Evolutionary conservation across 176 grass and related monocot genomes (phyloP).

Genomic region (Zizania latifolia): DNA sequence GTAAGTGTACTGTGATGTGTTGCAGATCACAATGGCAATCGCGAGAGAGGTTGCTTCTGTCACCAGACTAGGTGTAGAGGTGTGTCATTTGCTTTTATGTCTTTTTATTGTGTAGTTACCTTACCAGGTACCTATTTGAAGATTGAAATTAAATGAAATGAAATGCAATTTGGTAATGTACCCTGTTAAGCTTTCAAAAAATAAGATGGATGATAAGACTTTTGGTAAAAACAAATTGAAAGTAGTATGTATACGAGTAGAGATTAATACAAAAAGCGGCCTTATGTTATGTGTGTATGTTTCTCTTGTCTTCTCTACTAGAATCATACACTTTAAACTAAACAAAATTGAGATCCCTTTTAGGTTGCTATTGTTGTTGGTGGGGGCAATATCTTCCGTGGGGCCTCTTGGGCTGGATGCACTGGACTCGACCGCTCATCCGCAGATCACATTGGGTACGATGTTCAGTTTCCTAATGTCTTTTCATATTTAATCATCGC

Average conservation of each 20-base stretch:
- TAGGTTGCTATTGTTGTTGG: slow-evolving; percentile 98
- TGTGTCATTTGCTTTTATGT: slow-evolving; percentile 17
- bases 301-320: slow-evolving; percentile 1
- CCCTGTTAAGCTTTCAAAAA: too few relatives aligned
- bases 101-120: neutral
- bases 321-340: neutral
- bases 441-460: slow-evolving; percentile 89
- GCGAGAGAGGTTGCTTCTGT: slow-evolving; percentile 96
- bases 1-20: neutral
- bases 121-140: neutral
- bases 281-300: neutral
- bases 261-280: neutral
- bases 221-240: too few relatives aligned
- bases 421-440: slow-evolving; percentile 92
- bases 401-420: slow-evolving; percentile 89
- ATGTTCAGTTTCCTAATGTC: slow-evolving; percentile 4
- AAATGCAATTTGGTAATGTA: neutral
- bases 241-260: neutral
- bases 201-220: too few relatives aligned
- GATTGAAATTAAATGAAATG: neutral
- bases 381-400: slow-evolving; percentile 95
- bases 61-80: slow-evolving; percentile 92
- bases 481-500: neutral
- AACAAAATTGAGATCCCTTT: slow-evolving; percentile 10
- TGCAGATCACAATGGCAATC: slow-evolving; percentile 94